Base-by-base conservation (phyloP, 164 flowering plant species). In the Dillenia suffruticosa region DNA sequence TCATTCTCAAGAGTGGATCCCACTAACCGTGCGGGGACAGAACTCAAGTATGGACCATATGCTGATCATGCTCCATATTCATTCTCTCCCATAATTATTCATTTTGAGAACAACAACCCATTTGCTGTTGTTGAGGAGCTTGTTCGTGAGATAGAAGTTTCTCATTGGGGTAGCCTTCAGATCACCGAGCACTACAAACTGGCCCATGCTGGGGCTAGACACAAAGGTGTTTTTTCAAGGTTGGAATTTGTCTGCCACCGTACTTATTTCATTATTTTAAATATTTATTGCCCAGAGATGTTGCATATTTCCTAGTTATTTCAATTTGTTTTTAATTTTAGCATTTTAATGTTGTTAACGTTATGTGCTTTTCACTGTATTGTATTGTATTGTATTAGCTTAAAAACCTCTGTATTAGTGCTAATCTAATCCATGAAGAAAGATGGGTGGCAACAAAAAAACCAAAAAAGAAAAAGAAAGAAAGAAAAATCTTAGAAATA, bases 111-210 rank as follows among this genome's bases (percentile, higher is more conserved):
- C 63, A 95, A 95, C 70, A 72, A 74, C 62, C 96, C 97, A 66
- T 95, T 92, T 78, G 84, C 94, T 61, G 97, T 92, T 74, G 94
- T 88, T 74, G 99, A 95, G 86, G 97, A 95, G 78, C 93, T 95
- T 74, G 83, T 81, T 19, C 88, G 99, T 44, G 96, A 89, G 70
- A 75, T 92, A 19, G 97, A 92, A 76, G 82, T 95, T 65, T 95
- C 99, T 63, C 99, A 95, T 46, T 95, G 99, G 99, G 99, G 99
- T 43, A 95, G 75, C 71, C 22, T 95, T 58, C 97, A 90, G 71
- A 68, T 95, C 19, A 95, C 92, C 11, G 99, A 95, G 71, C 86
- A 75, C 56, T 95, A 88, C 76, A 87, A 65, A 48, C 70, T 95
- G 67, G 86, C 63, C 69, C 94, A 95, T 80, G 91, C 80, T 49